Evolutionary conservation across 768 basidiomycete species (phyloP).

Genomic region (Lactifluus echinatus): DNA sequence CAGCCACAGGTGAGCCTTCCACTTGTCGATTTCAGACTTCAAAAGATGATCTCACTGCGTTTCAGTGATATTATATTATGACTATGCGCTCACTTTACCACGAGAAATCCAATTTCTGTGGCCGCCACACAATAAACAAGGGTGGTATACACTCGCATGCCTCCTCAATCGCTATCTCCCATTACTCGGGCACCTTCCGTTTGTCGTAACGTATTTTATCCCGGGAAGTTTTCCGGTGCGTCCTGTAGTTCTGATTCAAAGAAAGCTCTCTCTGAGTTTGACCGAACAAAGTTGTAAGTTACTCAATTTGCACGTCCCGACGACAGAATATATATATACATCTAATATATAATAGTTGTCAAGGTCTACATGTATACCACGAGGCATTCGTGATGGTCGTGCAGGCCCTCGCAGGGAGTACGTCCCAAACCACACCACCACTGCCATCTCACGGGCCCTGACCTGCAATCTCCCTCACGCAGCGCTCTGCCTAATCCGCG

Average conservation of each 20-base stretch:
- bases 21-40: background rate
- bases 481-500: constrained; percentile 1
- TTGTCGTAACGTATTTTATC: constrained; percentile 22
- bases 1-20: background rate
- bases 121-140: constrained; percentile 30
- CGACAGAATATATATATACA: background rate
- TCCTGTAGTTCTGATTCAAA: background rate
- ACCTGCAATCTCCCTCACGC: background rate
- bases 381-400: background rate
- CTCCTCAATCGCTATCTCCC: constrained; percentile 43
- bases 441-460: background rate
- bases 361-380: background rate
- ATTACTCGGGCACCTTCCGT: constrained; percentile 29
- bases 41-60: background rate
- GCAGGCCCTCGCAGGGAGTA: background rate
- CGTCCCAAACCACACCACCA: background rate
- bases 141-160: constrained; percentile 36
- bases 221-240: background rate
- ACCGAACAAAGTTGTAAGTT: background rate
- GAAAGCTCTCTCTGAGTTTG: background rate
- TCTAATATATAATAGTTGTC: background rate
- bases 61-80: constrained; percentile 27
- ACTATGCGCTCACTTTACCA: constrained; percentile 25
- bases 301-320: background rate
- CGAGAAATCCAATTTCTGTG: constrained; percentile 38